Evolutionary conservation across 176 grass and related monocot genomes (phyloP), one percentile per base, ranked within the genome.

Genomic region (Cymbopogon citratus): DNA sequence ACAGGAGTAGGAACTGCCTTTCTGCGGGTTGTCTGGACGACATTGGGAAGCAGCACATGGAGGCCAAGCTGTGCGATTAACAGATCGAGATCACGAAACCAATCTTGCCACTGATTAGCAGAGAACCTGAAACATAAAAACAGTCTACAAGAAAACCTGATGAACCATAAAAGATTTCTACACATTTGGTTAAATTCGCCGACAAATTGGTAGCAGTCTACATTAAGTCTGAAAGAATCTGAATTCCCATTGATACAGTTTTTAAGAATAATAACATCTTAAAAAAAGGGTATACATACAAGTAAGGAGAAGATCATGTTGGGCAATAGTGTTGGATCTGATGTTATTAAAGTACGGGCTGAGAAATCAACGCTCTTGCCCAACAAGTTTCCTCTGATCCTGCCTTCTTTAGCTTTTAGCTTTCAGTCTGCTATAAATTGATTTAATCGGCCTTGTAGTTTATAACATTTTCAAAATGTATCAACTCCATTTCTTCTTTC

Each of bases 361-460:
- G 45, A 46, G 45, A 46, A 46, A 46, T 97, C 92, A 83, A 94
- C 92, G 59, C 92, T 85, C 70, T 97, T 97, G 9, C 92, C 90
- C 94, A 97, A 92, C 85, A 97, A 90, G 70, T 97, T 94, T 57
- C 88, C 92, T 88, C 94, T 90, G 82, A 97, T 92, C 28, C 90
- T 78, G 56, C 92, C 92, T 89, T 97, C 87, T 88, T 97, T 97
- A 34, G 89, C 90, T 80, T 88, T 97, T 97, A 34, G 89, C 90
- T 80, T 97, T 97, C 13, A 97, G 66, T 25, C 94, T 94, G 60
- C 81, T 92, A 85, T n/a, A n/a, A n/a, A n/a, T 88, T 70, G 92
- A 97, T 80, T 92, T 97, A 69, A 94, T 94, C 49, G 90, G 94
- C 80, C 92, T 85, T 75, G 92, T 91, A 92, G 34, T 23, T 69